Percentiles rank a stretch among this genome's conserved stretches.
These are phyloP conservation scores for Phytophthora cactorum DNA, from an alignment of 352 stramenopile species.

Conservation along the genomic window DNA sequence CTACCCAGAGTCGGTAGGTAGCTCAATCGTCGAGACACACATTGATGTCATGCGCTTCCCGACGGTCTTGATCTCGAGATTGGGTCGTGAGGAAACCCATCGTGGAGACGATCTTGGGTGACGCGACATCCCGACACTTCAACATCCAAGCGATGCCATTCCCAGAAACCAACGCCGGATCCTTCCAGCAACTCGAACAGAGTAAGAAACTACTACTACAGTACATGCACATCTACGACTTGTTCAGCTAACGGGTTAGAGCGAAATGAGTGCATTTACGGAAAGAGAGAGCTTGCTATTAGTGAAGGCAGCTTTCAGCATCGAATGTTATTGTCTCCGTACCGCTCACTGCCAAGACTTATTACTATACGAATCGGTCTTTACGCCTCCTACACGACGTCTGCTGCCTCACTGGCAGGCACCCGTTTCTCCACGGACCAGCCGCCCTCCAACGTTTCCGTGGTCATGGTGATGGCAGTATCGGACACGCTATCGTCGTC, in stretches of 20 bases:
- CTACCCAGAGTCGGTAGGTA: neutral
- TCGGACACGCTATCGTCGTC: slow-evolving; percentile 49
- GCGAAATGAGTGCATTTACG: slow-evolving; percentile 18
- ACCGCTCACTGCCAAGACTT: slow-evolving; percentile 11
- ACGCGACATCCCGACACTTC: neutral
- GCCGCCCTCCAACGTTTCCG: slow-evolving; percentile 78
- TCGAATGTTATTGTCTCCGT: slow-evolving; percentile 2
- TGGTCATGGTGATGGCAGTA: slow-evolving; percentile 52
- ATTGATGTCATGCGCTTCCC: neutral
- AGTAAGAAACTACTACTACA: neutral
- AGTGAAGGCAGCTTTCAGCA: slow-evolving; percentile 1
- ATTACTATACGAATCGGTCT: slow-evolving; percentile 37
- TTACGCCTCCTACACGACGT: slow-evolving; percentile 53
- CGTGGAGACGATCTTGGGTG: slow-evolving; percentile 2
- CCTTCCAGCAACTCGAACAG: slow-evolving; percentile 5
- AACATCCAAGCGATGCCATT: neutral
- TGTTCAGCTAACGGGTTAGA: neutral
- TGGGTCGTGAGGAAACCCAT: slow-evolving; percentile 4
- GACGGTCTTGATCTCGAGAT: slow-evolving; percentile 15
- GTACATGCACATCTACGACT: too few relatives aligned
- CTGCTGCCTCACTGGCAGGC: slow-evolving; percentile 48
- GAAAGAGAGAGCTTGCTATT: neutral
- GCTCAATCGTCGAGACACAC: slow-evolving; percentile 3
- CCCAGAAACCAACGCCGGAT: neutral
- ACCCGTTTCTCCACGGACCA: slow-evolving; percentile 88